A percentile compares a stretch with the other conserved stretches of the same genome.
phyloP scores from a whole-genome alignment of 176 grass and related monocot genomes.

The Zizania latifolia region DNA sequence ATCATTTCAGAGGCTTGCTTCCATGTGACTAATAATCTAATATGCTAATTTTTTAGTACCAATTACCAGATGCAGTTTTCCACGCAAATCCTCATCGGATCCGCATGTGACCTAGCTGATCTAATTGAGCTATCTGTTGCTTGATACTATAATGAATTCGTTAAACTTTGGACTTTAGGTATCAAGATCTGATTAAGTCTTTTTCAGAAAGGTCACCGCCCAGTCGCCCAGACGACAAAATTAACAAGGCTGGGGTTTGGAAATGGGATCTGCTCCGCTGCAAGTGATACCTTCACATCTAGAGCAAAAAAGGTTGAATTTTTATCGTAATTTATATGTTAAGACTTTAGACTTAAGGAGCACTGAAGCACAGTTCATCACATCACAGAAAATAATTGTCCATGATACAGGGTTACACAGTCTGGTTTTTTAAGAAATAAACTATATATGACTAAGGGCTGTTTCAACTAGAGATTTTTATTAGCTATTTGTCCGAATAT shows the following conservation, averaged over 20 bases:
- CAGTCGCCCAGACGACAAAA: background rate
- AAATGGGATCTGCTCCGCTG: background rate
- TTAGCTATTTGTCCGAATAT: too few species aligned
- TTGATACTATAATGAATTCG: background rate
- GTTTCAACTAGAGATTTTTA: too few species aligned
- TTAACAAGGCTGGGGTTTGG: background rate
- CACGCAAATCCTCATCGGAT: background rate
- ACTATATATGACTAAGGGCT: too few species aligned
- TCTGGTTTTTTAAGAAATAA: too few species aligned
- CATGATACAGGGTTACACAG: too few species aligned
- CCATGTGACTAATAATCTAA: background rate
- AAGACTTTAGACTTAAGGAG: background rate
- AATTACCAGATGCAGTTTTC: background rate
- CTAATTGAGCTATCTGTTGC: background rate
- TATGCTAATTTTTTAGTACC: background rate
- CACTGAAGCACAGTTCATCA: too few species aligned
- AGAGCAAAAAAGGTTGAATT: background rate
- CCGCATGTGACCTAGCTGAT: background rate
- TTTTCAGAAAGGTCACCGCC: background rate
- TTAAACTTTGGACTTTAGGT: background rate
- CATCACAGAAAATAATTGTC: too few species aligned
- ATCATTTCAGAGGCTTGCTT: background rate
- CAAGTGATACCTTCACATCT: constrained; percentile 21
- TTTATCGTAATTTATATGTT: background rate
- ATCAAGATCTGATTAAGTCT: background rate